phyloP scores from a whole-genome alignment of 371 early-diverging fungal genomes.

The Rhizomucor miehei region DNA sequence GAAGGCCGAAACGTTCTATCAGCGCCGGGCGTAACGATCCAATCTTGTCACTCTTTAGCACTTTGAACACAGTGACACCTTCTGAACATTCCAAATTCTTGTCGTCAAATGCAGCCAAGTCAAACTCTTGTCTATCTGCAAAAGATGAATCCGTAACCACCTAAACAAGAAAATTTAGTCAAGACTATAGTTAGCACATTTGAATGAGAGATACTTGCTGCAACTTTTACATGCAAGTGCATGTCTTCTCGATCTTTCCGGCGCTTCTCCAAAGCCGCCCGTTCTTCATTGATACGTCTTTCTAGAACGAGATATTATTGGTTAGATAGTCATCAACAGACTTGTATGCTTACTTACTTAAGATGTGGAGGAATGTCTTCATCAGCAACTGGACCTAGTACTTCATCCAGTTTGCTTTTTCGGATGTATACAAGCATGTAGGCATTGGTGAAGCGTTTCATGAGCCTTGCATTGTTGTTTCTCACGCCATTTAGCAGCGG shows the following conservation, averaged over 20 bases:
- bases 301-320: slow-evolving; percentile 31
- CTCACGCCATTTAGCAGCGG: slow-evolving; percentile 9
- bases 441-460: slow-evolving; percentile 87
- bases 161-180: slow-evolving; percentile 10
- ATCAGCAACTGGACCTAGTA: slow-evolving; percentile 63
- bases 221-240: slow-evolving; percentile 64
- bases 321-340: not conserved
- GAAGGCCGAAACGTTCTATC: slow-evolving; percentile 47
- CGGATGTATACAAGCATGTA: slow-evolving; percentile 97
- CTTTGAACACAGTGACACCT: slow-evolving; percentile 43
- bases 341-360: slow-evolving; percentile 44
- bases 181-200: not conserved
- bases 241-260: slow-evolving; percentile 70
- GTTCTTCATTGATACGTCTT: slow-evolving; percentile 59
- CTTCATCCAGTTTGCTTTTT: slow-evolving; percentile 62
- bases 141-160: slow-evolving; percentile 68
- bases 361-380: slow-evolving; percentile 77
- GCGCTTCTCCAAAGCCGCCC: slow-evolving; percentile 48
- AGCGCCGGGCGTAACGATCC: slow-evolving; percentile 50
- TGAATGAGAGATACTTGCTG: slow-evolving; percentile 28
- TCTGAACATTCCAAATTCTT: slow-evolving; percentile 28
- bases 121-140: slow-evolving; percentile 74
- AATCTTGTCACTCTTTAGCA: slow-evolving; percentile 59
- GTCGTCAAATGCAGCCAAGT: slow-evolving; percentile 73
- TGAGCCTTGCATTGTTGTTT: slow-evolving; percentile 19